These are phyloP conservation scores for Tricholoma hemisulphureum DNA, from an alignment of 768 basidiomycete species.

Conservation along the genomic window DNA sequence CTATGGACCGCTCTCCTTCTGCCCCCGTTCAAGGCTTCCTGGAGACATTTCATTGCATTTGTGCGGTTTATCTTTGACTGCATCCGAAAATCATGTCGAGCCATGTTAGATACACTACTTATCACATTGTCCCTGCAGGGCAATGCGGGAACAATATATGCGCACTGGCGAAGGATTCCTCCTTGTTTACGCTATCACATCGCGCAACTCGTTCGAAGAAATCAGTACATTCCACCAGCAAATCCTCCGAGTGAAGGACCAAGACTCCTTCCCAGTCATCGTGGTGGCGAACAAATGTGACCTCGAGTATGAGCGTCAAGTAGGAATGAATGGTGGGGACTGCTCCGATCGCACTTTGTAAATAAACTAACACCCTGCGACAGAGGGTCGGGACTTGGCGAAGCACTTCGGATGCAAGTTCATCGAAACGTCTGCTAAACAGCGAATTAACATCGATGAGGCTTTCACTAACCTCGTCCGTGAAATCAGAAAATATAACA, in stretches of 20 bases:
- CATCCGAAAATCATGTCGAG: too few relatives aligned
- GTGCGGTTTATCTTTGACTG: not conserved
- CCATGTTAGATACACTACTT: too few relatives aligned
- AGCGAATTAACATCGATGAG: slow-evolving; percentile 95
- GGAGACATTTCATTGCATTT: not conserved
- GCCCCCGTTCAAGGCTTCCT: not conserved
- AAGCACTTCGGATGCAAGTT: slow-evolving; percentile 93
- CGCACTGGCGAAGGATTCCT: slow-evolving; percentile 97
- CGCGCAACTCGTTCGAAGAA: slow-evolving; percentile 95
- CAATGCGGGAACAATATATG: slow-evolving; percentile 99
- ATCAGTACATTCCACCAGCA: slow-evolving; percentile 95
- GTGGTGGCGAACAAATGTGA: slow-evolving; percentile 98
- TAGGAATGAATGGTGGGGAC: slow-evolving; percentile 84
- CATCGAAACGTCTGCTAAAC: slow-evolving; percentile 95
- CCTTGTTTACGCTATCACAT: slow-evolving; percentile 96
- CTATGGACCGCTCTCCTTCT: slow-evolving; percentile 3
- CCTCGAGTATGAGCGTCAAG: slow-evolving; percentile 93
- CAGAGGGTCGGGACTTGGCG: slow-evolving; percentile 97
- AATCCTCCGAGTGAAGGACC: slow-evolving; percentile 94
- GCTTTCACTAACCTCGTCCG: slow-evolving; percentile 91
- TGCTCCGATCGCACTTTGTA: not conserved
- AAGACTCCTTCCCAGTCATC: slow-evolving; percentile 92
- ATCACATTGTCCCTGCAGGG: slow-evolving; percentile 46
- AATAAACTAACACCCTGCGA: not conserved
- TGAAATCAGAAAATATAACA: slow-evolving; percentile 92